Evolutionary conservation across 495 filamentous ascomycete species (phyloP).

Genomic region (Hypoxylon perforatum): DNA sequence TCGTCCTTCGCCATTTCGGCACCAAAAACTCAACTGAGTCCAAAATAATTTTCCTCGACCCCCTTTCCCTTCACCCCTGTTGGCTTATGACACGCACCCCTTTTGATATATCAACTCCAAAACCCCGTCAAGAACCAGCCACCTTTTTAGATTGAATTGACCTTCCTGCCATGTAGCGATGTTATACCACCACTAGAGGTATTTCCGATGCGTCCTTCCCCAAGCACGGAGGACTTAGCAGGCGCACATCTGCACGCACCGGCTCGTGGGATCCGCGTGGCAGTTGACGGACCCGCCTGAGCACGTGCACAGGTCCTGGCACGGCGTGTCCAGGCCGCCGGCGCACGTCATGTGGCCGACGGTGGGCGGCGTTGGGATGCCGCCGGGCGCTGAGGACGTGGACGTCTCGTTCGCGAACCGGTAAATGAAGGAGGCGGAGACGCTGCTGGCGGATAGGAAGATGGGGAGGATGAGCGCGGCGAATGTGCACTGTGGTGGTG

Average conservation of each 20-base stretch:
- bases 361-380: slow-evolving; percentile 4
- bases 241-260: slow-evolving; percentile 39
- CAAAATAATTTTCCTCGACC: too few relatives aligned
- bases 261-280: slow-evolving; percentile 39
- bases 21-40: too few relatives aligned
- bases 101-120: too few relatives aligned
- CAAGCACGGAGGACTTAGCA: slow-evolving; percentile 23
- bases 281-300: slow-evolving; percentile 23
- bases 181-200: too few relatives aligned
- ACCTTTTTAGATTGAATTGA: too few relatives aligned
- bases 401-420: background rate
- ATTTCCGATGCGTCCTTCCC: too few relatives aligned
- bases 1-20: too few relatives aligned
- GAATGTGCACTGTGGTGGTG: slow-evolving; percentile 11
- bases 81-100: too few relatives aligned
- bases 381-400: background rate
- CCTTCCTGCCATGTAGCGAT: too few relatives aligned
- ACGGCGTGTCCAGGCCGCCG: slow-evolving; percentile 36
- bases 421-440: background rate
- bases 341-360: slow-evolving; percentile 29
- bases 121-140: too few relatives aligned
- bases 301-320: slow-evolving; percentile 36
- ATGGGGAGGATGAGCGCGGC: background rate
- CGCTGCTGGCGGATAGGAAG: slow-evolving; percentile 2
- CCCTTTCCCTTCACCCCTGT: too few relatives aligned